Conservation (phyloP, 1,139 yeast genomes). For the Debaryomyces psychrophilus region DNA sequence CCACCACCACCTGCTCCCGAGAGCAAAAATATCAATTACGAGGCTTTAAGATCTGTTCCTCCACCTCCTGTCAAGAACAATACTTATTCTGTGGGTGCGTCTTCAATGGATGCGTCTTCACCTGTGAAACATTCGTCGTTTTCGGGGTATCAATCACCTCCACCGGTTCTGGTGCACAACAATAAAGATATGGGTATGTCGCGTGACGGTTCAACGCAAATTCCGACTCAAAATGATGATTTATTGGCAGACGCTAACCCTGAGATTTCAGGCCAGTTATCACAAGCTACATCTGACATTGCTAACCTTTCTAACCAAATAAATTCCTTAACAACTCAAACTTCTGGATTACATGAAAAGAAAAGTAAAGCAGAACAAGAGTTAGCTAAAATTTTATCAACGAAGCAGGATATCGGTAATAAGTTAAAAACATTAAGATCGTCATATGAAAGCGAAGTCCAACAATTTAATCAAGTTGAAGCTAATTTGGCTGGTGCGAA, state of each 20-base stretch:
- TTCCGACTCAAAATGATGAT: slow-evolving; percentile 41
- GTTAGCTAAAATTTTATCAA: slow-evolving; percentile 60
- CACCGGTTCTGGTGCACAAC: slow-evolving; percentile 3
- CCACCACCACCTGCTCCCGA: slow-evolving; percentile 15
- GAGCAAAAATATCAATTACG: slow-evolving; percentile 41
- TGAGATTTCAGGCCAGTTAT: slow-evolving; percentile 65
- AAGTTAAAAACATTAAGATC: slow-evolving; percentile 68
- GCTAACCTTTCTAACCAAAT: slow-evolving; percentile 88
- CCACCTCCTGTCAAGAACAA: slow-evolving; percentile 41
- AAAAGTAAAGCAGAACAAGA: slow-evolving; percentile 79
- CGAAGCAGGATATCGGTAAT: slow-evolving; percentile 71
- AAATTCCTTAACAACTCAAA: slow-evolving; percentile 74
- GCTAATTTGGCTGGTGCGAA: slow-evolving; percentile 57
- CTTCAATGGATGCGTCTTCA: slow-evolving; percentile 8
- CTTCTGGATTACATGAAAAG: slow-evolving; percentile 68
- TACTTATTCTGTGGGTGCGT: slow-evolving; percentile 7
- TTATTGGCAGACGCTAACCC: slow-evolving; percentile 56
- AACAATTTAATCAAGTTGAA: slow-evolving; percentile 74
- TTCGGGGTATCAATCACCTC: slow-evolving; percentile 10
- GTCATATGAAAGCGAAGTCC: slow-evolving; percentile 78
- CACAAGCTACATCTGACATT: slow-evolving; percentile 80
- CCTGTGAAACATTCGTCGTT: slow-evolving; percentile 7
- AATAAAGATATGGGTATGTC: neutral
- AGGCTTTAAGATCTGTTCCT: slow-evolving; percentile 53
- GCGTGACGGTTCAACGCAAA: slow-evolving; percentile 7